Conservation (phyloP, 2,329 filamentous ascomycete species). For the Fusarium sulawesiense region DNA sequence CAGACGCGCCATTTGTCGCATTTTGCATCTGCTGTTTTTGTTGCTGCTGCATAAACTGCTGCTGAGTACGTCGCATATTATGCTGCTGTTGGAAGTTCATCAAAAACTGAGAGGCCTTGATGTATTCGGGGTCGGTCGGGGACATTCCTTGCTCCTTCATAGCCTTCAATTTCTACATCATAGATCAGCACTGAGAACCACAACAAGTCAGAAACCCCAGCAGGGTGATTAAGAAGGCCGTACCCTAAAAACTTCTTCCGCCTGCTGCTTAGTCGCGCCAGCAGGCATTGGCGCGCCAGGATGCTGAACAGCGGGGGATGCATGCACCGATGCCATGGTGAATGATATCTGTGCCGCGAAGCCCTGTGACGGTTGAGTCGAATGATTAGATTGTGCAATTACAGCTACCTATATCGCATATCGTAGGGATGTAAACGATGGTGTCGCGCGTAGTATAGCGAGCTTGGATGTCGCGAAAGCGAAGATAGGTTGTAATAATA, state of each 20-base stretch:
- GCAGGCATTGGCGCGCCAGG: constrained; percentile 71
- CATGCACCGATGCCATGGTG: constrained; percentile 84
- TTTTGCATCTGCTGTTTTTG: constrained; percentile 64
- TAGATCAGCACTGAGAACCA: constrained; percentile 32
- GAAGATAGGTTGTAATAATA: constrained; percentile 25
- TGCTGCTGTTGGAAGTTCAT: constrained; percentile 76
- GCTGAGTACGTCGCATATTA: constrained; percentile 63
- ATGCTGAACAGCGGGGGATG: constrained; percentile 75
- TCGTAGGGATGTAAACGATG: constrained; percentile 47
- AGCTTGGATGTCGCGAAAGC: constrained; percentile 44
- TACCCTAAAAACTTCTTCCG: constrained; percentile 79
- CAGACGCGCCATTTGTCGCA: constrained; percentile 61
- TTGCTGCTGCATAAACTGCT: constrained; percentile 56
- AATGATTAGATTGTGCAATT: constrained; percentile 41
- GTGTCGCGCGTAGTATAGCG: constrained; percentile 39
- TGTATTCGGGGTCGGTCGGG: constrained; percentile 84
- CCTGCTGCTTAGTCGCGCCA: constrained; percentile 79
- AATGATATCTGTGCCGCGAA: constrained; percentile 39
- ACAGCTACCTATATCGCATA: constrained; percentile 53
- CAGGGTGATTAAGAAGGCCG: constrained; percentile 44
- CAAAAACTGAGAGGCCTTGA: constrained; percentile 83
- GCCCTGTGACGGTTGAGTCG: constrained; percentile 40
- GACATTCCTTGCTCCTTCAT: constrained; percentile 89
- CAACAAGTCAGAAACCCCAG: not conserved
- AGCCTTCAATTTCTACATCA: constrained; percentile 80